Conservation (phyloP, 345 rosid genomes). For the Physaria fendleri region DNA sequence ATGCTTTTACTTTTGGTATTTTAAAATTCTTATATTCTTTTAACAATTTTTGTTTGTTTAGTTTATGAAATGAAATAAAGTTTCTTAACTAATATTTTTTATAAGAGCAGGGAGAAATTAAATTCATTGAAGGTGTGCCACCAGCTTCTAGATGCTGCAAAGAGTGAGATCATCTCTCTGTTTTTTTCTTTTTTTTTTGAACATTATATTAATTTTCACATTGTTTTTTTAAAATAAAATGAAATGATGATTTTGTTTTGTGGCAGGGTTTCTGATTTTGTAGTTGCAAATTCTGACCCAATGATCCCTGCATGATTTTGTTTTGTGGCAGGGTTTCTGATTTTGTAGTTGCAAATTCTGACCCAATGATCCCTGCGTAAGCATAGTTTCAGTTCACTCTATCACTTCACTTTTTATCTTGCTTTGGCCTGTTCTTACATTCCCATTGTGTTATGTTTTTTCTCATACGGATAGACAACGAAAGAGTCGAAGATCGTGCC, state of each 20-base stretch:
- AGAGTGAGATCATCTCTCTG: slow-evolving; percentile 47
- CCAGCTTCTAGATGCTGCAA: slow-evolving; percentile 82
- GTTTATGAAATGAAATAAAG: not conserved
- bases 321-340: slow-evolving; percentile 54
- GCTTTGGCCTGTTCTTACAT: not conserved
- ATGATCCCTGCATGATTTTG: slow-evolving; percentile 46
- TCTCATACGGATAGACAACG: slow-evolving; percentile 37
- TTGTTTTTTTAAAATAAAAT: not conserved
- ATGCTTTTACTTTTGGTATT: not conserved
- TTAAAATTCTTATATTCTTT: not conserved
- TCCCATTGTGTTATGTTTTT: not conserved
- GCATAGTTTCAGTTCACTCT: slow-evolving; percentile 9
- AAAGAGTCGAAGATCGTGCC: slow-evolving; percentile 49
- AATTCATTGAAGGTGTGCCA: slow-evolving; percentile 46
- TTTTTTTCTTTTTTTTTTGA: not conserved
- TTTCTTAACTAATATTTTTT: not conserved
- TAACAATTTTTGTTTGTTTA: not conserved
- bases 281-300: slow-evolving; percentile 64
- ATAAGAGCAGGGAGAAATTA: slow-evolving; percentile 60
- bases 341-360: slow-evolving; percentile 59
- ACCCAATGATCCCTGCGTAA: slow-evolving; percentile 70
- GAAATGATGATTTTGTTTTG: not conserved
- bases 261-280: slow-evolving; percentile 71
- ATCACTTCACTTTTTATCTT: not conserved
- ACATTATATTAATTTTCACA: not conserved